phyloP scores from a whole-genome alignment of 2,329 filamentous ascomycete species.

The Beauveria rudraprayagi region DNA sequence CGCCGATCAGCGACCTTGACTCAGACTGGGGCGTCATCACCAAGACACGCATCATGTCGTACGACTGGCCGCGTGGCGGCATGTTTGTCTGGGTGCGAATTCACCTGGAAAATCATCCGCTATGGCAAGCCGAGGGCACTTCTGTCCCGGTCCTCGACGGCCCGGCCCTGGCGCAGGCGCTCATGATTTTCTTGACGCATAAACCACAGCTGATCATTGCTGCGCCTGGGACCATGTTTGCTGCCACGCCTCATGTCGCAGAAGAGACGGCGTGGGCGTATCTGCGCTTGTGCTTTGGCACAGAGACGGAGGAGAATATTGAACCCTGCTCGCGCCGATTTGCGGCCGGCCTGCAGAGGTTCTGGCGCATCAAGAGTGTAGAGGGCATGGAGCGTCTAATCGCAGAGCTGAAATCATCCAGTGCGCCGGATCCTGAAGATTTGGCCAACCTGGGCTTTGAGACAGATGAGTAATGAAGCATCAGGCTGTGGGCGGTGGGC shows the following conservation, averaged over 20 bases:
- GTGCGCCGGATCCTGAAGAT: conserved; percentile 16
- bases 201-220: conserved; percentile 63
- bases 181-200: conserved; percentile 64
- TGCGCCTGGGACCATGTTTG: conserved; percentile 66
- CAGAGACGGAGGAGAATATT: conserved; percentile 65
- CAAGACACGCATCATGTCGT: conserved; percentile 66
- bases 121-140: conserved; percentile 38
- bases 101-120: conserved; percentile 64
- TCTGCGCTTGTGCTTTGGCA: conserved; percentile 76
- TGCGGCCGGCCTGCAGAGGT: conserved; percentile 59
- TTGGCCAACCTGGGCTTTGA: conserved; percentile 23
- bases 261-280: conserved; percentile 59
- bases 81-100: conserved; percentile 88
- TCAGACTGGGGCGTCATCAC: conserved; percentile 68
- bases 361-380: conserved; percentile 67
- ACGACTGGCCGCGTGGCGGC: conserved; percentile 72
- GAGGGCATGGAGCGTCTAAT: conserved; percentile 57
- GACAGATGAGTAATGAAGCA: conserved; percentile 19
- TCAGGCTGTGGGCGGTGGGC: neutral
- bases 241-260: conserved; percentile 52
- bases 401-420: conserved; percentile 22
- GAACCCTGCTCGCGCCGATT: conserved; percentile 54
- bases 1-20: conserved; percentile 31
- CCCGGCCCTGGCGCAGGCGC: conserved; percentile 49
- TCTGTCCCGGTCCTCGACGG: conserved; percentile 40